These are phyloP conservation scores for Vanrija pseudolonga DNA, from an alignment of 1,284 basidiomycete genomes.

Conservation along the genomic window DNA sequence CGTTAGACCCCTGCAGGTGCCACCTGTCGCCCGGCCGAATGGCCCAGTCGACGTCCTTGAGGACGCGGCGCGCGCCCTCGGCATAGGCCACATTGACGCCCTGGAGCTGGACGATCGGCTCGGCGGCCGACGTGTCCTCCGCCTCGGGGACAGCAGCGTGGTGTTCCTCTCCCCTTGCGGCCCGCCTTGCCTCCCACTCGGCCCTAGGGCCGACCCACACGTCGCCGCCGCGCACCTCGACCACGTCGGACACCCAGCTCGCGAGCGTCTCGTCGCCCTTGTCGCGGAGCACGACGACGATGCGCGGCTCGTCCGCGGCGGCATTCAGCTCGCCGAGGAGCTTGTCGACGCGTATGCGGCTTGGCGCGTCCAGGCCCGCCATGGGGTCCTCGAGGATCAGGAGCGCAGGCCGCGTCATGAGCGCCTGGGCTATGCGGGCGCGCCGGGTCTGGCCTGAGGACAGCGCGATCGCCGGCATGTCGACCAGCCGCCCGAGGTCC, in stretches of 20 bases:
- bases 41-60: constrained; percentile 72
- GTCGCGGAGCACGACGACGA: constrained; percentile 74
- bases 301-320: constrained; percentile 41
- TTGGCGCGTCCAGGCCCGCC: constrained; percentile 43
- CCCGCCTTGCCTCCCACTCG: constrained; percentile 35
- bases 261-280: constrained; percentile 70
- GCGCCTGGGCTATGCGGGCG: constrained; percentile 74
- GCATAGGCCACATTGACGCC: constrained; percentile 71
- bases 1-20: constrained; percentile 84
- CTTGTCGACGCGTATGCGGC: constrained; percentile 38
- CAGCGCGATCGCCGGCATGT: constrained; percentile 74
- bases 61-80: constrained; percentile 59
- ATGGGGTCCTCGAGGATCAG: constrained; percentile 78
- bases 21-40: constrained; percentile 74
- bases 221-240: constrained; percentile 56
- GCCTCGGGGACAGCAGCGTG: constrained; percentile 52
- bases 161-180: constrained; percentile 55
- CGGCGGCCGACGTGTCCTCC: constrained; percentile 38
- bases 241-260: constrained; percentile 74
- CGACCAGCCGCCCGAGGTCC: constrained; percentile 62
- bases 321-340: constrained; percentile 44
- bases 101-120: constrained; percentile 60
- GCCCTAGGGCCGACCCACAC: constrained; percentile 55
- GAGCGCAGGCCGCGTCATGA: constrained; percentile 66
- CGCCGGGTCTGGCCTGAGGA: constrained; percentile 89